phyloP scores from a whole-genome alignment of 257 asterid genomes.

The Catharanthus roseus region DNA sequence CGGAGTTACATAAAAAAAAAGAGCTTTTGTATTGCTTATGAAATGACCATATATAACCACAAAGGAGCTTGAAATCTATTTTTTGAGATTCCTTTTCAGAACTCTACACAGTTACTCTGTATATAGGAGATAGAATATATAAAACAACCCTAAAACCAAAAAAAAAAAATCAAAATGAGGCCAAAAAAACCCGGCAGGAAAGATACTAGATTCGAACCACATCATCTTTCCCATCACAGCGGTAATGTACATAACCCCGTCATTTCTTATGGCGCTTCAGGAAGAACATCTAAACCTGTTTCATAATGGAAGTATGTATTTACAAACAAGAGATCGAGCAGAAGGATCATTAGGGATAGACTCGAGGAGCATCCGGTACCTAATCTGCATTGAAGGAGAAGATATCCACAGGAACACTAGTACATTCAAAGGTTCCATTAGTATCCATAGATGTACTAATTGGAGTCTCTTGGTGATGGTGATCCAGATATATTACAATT shows the following conservation, averaged over 20 bases:
- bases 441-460: constrained; percentile 10
- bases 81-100: no score
- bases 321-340: constrained; percentile 6
- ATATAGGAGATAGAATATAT: no score
- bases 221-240: constrained; percentile 4
- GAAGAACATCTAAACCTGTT: background rate
- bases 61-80: no score
- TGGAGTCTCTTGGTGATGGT: constrained; percentile 18
- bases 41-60: no score
- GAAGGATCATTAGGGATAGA: constrained; percentile 17
- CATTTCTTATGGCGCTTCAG: background rate
- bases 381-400: constrained; percentile 30
- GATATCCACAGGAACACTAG: constrained; percentile 29
- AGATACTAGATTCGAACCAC: constrained; percentile 1
- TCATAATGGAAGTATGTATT: constrained; percentile 7
- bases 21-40: no score
- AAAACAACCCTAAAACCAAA: background rate
- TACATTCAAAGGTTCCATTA: constrained; percentile 13
- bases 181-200: background rate
- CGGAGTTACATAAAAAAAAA: no score
- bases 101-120: no score
- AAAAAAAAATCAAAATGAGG: constrained; percentile 9
- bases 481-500: constrained; percentile 34
- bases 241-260: constrained; percentile 9
- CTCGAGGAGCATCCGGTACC: constrained; percentile 10